These are phyloP conservation scores for Starmera amethionina DNA, from an alignment of 805 yeast species.

Conservation along the genomic window DNA sequence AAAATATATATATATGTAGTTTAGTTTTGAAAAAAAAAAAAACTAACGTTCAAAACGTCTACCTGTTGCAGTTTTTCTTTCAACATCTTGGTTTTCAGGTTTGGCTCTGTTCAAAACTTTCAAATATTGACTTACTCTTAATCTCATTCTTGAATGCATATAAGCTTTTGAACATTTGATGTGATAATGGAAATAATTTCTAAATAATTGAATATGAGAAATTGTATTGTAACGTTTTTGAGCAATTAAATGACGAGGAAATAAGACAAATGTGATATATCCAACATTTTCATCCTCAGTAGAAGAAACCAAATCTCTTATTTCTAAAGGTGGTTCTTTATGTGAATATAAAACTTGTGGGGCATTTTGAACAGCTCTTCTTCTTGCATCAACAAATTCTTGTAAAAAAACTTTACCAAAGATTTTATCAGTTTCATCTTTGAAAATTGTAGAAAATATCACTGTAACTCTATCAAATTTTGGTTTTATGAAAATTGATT, in stretches of 20 bases:
- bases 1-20: background rate
- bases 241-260: constrained; percentile 65
- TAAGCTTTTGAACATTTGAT: constrained; percentile 97
- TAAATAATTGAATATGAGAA: constrained; percentile 82
- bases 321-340: constrained; percentile 88
- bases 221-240: constrained; percentile 78
- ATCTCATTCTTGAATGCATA: constrained; percentile 97
- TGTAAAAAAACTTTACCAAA: constrained; percentile 85
- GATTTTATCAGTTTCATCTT: constrained; percentile 92
- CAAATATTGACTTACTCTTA: constrained; percentile 84
- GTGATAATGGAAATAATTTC: constrained; percentile 97
- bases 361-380: constrained; percentile 91
- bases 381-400: constrained; percentile 94
- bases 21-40: constrained; percentile 1
- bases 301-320: constrained; percentile 34
- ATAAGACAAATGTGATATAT: constrained; percentile 61
- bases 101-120: constrained; percentile 95
- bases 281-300: constrained; percentile 36
- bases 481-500: constrained; percentile 83
- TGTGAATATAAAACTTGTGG: constrained; percentile 94
- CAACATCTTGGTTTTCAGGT: constrained; percentile 74
- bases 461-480: constrained; percentile 95
- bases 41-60: constrained; percentile 16
- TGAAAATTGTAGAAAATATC: constrained; percentile 86
- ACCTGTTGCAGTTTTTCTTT: constrained; percentile 24